Base-by-base conservation (phyloP, 1,284 basidiomycete species). In the Tilletia indica region DNA sequence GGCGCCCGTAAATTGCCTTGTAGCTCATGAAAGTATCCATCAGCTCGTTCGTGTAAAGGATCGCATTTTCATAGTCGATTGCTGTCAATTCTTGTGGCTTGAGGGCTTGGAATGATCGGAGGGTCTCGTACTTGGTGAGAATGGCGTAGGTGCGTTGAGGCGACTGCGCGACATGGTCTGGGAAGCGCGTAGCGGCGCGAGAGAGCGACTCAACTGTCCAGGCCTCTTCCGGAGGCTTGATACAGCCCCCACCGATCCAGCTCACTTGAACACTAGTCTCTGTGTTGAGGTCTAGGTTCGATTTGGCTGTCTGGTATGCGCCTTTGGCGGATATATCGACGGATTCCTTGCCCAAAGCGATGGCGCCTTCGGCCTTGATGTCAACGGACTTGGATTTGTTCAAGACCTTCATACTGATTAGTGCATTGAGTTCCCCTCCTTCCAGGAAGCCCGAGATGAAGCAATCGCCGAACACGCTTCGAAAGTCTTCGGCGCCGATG, bases 371-470 rank as follows among this genome's bases (percentile, higher is more conserved):
- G 2, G 47, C 67, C 25, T 54, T 68, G 67, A 68, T 68, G 49
- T 68, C 67, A 3, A 4, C 6, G n/a, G 67, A n/a, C 49, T 68
- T 68, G 42, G 38, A 2, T 34, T 21, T 68, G 45, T 68, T 68
- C 12, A 68, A 34, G 8, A 68, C 34, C 67, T 68, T 68, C 67
- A 68, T 68, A 8, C 38, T 68, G 42, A 68, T 48, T 45, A 68
- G 31, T 12, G 67, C 67, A 19, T 38, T 68, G 14, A 68, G 67
- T 31, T 68, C 67, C 11, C 67, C 67, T n/a, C 67, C 67, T 42
- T 68, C 67, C 45, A 68, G 39, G 49, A 68, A 68, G 11, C 67
- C 67, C n/a, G 47, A 49, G n/a, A 68, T 68, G 25, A 68, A 68
- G 4, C 16, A 12, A 31, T 68, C 67, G 16, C 67, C 67, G 36